Conservation (phyloP, 805 yeast species). For the Ogataea trehaloabstinens region DNA sequence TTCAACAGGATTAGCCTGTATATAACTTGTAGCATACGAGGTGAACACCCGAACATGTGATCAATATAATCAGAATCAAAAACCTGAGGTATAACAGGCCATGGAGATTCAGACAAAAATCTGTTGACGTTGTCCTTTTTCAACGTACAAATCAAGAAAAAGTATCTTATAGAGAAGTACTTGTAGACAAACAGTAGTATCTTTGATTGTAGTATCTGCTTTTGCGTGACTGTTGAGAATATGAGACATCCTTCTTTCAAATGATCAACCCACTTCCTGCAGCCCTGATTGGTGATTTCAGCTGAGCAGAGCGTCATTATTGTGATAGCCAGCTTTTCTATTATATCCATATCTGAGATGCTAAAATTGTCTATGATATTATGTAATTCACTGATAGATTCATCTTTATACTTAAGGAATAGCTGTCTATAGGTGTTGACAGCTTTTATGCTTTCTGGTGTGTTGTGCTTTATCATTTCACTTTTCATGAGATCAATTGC, state of each 20-base stretch:
- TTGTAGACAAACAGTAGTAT: constrained; percentile 30
- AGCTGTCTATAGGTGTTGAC: constrained; percentile 8
- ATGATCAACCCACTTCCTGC: constrained; percentile 29
- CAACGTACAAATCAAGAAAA: constrained; percentile 27
- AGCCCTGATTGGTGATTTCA: constrained; percentile 31
- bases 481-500: constrained; percentile 26
- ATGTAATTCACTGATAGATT: constrained; percentile 30
- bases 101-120: constrained; percentile 19
- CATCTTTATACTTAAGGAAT: constrained; percentile 26
- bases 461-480: constrained; percentile 18
- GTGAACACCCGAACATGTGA: constrained; percentile 36
- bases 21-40: constrained; percentile 25
- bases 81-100: constrained; percentile 25
- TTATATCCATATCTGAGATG: constrained; percentile 14
- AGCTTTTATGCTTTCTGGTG: constrained; percentile 1
- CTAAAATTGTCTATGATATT: constrained; percentile 25
- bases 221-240: constrained; percentile 11
- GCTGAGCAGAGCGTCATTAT: constrained; percentile 29
- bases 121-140: constrained; percentile 14
- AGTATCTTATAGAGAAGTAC: constrained; percentile 30
- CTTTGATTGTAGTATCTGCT: constrained; percentile 22
- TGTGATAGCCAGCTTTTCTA: constrained; percentile 29
- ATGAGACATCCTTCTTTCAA: constrained; percentile 30
- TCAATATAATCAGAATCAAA: constrained; percentile 28
- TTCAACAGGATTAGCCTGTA: constrained; percentile 22